Evolutionary conservation across 345 rosid species (phyloP), one percentile per base, ranked within the genome.

Genomic region (Acer campestre): DNA sequence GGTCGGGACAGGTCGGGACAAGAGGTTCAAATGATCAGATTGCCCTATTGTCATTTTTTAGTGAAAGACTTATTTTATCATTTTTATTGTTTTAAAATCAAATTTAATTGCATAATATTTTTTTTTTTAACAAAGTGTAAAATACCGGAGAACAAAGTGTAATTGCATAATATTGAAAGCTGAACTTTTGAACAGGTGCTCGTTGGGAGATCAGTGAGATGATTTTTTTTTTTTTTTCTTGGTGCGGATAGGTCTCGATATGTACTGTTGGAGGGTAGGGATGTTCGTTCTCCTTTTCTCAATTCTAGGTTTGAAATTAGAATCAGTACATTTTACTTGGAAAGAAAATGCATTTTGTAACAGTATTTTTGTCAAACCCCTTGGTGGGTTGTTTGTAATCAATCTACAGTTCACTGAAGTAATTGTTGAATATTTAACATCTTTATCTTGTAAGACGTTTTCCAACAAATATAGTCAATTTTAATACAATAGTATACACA

Each of bases 151-250:
- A n/a, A n/a, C n/a, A n/a, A n/a, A n/a, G n/a, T n/a, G n/a, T n/a
- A n/a, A n/a, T n/a, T n/a, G n/a, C n/a, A n/a, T n/a, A n/a, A n/a
- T n/a, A n/a, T n/a, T n/a, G n/a, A 80, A 71, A 78, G 77, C 12
- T 81, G 84, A 80, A 65, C 59, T 10, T 35, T 35, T 78, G 81
- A 66, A 51, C 23, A n/a, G 80, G 67, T 55, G 61, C 18, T 44
- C 14, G n/a, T n/a, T 16, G 0, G 69, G 13, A 13, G 61, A 59
- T 22, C 13, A 13, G 1, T 38, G 35, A 7, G 14, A 46, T 22
- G 2, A 29, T 29, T 29, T 2, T 29, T 27, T 0, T 18, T n/a
- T 5, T 18, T 18, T 64, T 75, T 23, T 38, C 53, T 62, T 31
- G 11, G 18, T 27, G 10, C 29, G 27, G 77, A 63, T 74, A 29